phyloP scores from a whole-genome alignment of 306 rosid species.

The Prunus salicina region DNA sequence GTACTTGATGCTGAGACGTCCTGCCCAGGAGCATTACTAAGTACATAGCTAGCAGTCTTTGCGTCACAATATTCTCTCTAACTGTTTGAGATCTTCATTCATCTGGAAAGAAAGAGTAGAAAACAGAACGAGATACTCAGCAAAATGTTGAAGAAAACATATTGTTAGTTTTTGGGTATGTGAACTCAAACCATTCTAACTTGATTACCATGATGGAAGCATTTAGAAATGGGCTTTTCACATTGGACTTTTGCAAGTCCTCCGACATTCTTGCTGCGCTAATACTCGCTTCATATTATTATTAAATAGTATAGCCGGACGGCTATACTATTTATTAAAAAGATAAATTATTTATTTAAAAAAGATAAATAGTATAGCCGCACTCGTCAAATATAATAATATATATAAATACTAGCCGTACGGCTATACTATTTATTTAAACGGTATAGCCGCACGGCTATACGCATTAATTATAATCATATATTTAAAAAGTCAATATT shows the following conservation, averaged over 20 bases:
- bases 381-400: too few relatives aligned
- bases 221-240: slow-evolving; percentile 14
- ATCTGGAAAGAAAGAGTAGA: slow-evolving; percentile 40
- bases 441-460: too few relatives aligned
- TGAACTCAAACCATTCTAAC: slow-evolving; percentile 22
- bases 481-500: too few relatives aligned
- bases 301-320: too few relatives aligned
- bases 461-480: too few relatives aligned
- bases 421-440: too few relatives aligned
- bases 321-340: too few relatives aligned
- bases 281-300: slow-evolving; percentile 29
- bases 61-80: slow-evolving; percentile 27
- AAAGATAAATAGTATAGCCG: too few relatives aligned
- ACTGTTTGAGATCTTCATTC: slow-evolving; percentile 33
- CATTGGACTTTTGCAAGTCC: slow-evolving; percentile 20
- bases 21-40: slow-evolving; percentile 26
- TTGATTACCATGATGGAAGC: slow-evolving; percentile 25
- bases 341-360: too few relatives aligned
- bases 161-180: background rate
- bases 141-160: background rate
- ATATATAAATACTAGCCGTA: too few relatives aligned
- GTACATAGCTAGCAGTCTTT: slow-evolving; percentile 24
- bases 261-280: slow-evolving; percentile 23
- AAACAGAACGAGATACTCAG: background rate
- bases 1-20: slow-evolving; percentile 45